phyloP scores from a whole-genome alignment of 176 grass and related monocot genomes.

The Rhynchospora tenuis region DNA sequence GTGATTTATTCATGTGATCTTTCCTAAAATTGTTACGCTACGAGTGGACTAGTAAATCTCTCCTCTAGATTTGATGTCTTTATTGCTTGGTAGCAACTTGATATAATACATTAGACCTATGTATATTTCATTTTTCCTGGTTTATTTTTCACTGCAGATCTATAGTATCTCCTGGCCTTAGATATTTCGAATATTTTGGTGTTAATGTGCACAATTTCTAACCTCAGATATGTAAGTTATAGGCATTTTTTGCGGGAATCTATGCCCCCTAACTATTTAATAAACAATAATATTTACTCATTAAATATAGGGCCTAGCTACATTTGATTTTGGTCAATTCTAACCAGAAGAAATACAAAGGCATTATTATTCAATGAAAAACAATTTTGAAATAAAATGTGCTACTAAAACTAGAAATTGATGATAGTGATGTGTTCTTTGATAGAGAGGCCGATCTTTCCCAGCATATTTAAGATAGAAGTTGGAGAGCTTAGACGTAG shows the following conservation, averaged over 20 bases:
- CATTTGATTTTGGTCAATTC: neutral
- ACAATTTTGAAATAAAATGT: neutral
- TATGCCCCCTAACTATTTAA: too few relatives aligned
- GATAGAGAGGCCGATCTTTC: too few relatives aligned
- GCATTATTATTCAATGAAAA: neutral
- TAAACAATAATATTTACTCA: neutral
- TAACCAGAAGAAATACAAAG: neutral
- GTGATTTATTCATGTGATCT: slow-evolving; percentile 22
- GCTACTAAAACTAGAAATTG: neutral
- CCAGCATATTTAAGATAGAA: neutral
- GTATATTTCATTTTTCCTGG: neutral
- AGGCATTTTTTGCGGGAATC: neutral
- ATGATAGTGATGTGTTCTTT: too few relatives aligned
- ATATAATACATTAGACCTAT: neutral
- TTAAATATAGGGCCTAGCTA: neutral
- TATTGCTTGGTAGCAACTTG: slow-evolving; percentile 11
- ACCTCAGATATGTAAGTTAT: neutral
- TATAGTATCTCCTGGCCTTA: neutral
- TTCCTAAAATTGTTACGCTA: neutral
- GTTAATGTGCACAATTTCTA: neutral
- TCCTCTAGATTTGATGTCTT: slow-evolving; percentile 19
- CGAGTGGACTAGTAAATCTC: slow-evolving; percentile 12
- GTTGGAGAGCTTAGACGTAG: neutral
- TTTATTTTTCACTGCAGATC: slow-evolving; percentile 8
- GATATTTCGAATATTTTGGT: neutral